phyloP scores from a whole-genome alignment of 192 early-diverging fungal species.

The Lobosporangium transversale region DNA sequence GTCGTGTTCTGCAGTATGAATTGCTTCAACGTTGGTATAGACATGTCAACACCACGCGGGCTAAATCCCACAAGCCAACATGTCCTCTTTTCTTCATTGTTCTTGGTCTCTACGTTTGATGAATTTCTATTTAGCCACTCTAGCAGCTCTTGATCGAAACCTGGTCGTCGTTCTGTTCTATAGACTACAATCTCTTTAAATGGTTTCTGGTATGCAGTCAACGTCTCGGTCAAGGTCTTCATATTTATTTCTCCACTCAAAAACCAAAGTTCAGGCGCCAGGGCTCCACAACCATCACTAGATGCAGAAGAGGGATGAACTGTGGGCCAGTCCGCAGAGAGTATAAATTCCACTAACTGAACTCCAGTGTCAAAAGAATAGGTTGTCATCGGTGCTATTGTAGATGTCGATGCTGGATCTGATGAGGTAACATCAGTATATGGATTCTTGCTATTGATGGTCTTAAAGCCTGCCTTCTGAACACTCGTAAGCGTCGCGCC shows the following conservation, averaged over 20 bases:
- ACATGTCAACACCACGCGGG: conserved; percentile 37
- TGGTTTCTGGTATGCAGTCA: conserved; percentile 7
- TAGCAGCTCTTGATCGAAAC: conserved; percentile 9
- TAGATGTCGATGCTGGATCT: neutral
- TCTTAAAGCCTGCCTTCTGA: conserved; percentile 22
- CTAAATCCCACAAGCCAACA: conserved; percentile 45
- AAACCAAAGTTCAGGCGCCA: conserved; percentile 33
- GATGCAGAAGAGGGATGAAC: neutral
- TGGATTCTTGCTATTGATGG: conserved; percentile 11
- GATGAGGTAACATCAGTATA: neutral
- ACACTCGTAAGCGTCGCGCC: conserved; percentile 30
- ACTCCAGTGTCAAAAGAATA: too few species aligned
- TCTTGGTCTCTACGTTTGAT: neutral
- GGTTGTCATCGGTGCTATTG: too few species aligned
- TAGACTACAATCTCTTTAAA: conserved; percentile 40
- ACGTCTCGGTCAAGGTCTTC: conserved; percentile 31
- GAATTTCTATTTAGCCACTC: conserved; percentile 9
- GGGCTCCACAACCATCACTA: neutral
- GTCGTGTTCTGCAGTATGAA: too few species aligned
- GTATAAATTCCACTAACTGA: conserved; percentile 30
- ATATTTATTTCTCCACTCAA: conserved; percentile 32
- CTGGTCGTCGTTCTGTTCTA: conserved; percentile 22
- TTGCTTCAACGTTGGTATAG: neutral
- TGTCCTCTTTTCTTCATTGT: conserved; percentile 9
- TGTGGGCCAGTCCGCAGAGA: conserved; percentile 20